Base-by-base conservation (phyloP, 371 early-diverging fungal species). In the Mucor indicus region DNA sequence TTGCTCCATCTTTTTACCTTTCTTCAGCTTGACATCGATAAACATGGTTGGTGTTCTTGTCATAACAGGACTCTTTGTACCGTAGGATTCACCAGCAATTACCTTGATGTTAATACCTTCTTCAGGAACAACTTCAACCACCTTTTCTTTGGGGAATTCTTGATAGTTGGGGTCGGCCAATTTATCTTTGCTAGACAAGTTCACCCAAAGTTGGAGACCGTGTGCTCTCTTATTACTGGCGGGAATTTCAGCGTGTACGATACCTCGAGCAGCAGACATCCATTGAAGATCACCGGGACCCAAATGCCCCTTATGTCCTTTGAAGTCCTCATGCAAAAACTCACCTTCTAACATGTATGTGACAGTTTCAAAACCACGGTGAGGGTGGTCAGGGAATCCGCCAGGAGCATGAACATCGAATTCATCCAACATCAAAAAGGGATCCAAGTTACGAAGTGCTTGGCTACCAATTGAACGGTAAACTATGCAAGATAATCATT, bases 161-260 rank as follows among this genome's bases (percentile, higher is more conserved):
- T 92, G 91, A 55, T 92, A 92, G 31, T 71, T 71, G 2, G 92
- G 92, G 19, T 80, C 74, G 16, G 76, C 67, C 75, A 87, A 74
- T 73, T 93, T 93, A 64, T 87, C 81, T 59, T 80, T 80, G n/a
- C 72, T 72, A 1, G 92, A 82, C 9, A 92, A 73, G 57, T 91
- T 93, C 62, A 92, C 83, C 90, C 91, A 93, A 29, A 92, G 77
- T 53, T 92, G 92, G 20, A 92, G 73, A 9, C 91, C 91, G 31
- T 81, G 80, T 0, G 73, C 68, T 17, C 62, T 55, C 4, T 48
- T 53, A 9, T 64, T 53, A 25, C n/a, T 74, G 8, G 68, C 68
- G 4, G 88, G 90, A 66, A 88, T 85, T 53, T 90, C 91, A 36
- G 85, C 79, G 55, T 91, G 91, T 7, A 91, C 74, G 35, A 93